phyloP scores from a whole-genome alignment of 331 rosid species.

The Saraca asoca region DNA sequence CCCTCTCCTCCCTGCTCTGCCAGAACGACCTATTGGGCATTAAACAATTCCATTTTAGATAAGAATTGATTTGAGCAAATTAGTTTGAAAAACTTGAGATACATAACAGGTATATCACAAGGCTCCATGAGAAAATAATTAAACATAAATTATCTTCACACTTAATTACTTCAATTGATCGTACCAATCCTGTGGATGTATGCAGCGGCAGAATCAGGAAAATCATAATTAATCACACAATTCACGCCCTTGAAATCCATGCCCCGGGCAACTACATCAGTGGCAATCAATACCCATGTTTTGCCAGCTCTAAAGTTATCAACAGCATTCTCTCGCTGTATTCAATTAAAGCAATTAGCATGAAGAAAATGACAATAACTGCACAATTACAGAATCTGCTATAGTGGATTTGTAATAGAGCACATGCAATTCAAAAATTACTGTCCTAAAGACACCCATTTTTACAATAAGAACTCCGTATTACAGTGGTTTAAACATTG shows the following conservation, averaged over 20 bases:
- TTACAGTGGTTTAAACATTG: neutral
- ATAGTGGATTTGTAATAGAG: neutral
- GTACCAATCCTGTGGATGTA: constrained; percentile 93
- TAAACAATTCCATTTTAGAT: constrained; percentile 20
- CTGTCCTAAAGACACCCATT: neutral
- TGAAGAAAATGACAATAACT: constrained; percentile 1
- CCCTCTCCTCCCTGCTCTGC: constrained; percentile 94
- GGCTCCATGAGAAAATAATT: constrained; percentile 17
- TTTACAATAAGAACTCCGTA: neutral
- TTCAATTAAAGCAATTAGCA: constrained; percentile 30
- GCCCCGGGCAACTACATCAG: constrained; percentile 96
- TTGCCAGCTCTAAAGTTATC: constrained; percentile 91
- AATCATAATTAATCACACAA: constrained; percentile 89
- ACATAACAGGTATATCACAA: neutral
- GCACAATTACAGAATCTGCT: constrained; percentile 20
- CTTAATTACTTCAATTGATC: constrained; percentile 24
- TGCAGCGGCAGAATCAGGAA: constrained; percentile 87
- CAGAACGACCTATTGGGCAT: constrained; percentile 75
- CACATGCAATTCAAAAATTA: constrained; percentile 1
- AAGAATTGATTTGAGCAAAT: neutral
- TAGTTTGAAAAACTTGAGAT: neutral
- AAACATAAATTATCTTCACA: constrained; percentile 22
- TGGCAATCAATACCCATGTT: constrained; percentile 95
- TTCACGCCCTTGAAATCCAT: constrained; percentile 96
- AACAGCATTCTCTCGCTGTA: constrained; percentile 86